Percentiles rank a stretch among this genome's conserved stretches.
Evolutionary conservation across 768 basidiomycete genomes (phyloP).

Genomic region (Ephemerocybe angulata): DNA sequence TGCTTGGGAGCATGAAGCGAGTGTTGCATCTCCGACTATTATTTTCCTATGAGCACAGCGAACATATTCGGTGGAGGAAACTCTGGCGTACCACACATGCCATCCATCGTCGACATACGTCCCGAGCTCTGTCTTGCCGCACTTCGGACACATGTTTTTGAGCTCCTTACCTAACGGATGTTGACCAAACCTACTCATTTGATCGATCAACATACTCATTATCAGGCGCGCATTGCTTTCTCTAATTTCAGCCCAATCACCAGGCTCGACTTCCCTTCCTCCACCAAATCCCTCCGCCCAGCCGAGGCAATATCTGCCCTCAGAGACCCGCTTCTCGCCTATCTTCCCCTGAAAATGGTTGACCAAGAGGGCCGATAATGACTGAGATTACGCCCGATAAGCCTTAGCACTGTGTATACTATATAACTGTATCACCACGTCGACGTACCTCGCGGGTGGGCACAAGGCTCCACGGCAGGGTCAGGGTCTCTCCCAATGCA

Average conservation of each 20-base stretch:
- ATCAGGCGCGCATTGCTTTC: not conserved
- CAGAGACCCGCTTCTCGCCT: not conserved
- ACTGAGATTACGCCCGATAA: not conserved
- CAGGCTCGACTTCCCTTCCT: too few species aligned
- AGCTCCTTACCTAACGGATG: not conserved
- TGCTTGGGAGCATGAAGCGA: too few species aligned
- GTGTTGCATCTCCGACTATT: not conserved
- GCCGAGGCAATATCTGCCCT: not conserved
- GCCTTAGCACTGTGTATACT: not conserved
- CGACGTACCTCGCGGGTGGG: too few species aligned
- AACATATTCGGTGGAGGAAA: not conserved
- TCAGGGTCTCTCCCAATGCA: not conserved
- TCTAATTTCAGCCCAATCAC: not conserved
- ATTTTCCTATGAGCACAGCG: too few species aligned
- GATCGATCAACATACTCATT: not conserved
- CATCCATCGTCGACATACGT: not conserved
- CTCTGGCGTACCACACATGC: not conserved
- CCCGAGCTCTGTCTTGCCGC: not conserved
- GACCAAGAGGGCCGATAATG: not conserved
- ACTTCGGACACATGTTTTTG: not conserved
- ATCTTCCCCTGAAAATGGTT: not conserved
- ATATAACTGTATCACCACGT: too few species aligned
- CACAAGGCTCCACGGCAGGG: conserved; percentile 13
- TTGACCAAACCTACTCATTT: too few species aligned
- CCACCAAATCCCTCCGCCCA: not conserved